Base-by-base conservation (phyloP, 768 basidiomycete genomes). In the Boletus fagicola region DNA sequence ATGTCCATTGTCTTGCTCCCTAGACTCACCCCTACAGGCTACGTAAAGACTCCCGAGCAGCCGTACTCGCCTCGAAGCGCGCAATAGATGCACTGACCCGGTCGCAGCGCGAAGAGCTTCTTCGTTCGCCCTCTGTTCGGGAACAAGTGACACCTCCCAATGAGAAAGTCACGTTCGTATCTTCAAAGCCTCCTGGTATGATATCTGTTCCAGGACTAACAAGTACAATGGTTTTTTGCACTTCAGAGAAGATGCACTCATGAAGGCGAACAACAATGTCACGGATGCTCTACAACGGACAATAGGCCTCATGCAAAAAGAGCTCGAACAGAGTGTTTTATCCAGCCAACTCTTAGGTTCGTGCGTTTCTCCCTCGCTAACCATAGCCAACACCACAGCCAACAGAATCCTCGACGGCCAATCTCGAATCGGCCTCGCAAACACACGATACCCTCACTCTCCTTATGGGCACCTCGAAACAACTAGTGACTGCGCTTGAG, bases 241-340 rank as follows among this genome's bases (percentile, higher is more conserved):
- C 28, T 42, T 49, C 46, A 89, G 87, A 9, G 93, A 94, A 61
- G 94, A 97, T 62, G 80, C 81, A 0, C 80, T 99, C 13, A 94
- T 94, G 87, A 85, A 85, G 61, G 86, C 92, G n/a, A 92, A 87
- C 54, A 82, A 89, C 59, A 83, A 94, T 59, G 92, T 99, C 11
- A 98, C 95, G 1, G 88, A 90, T 22, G 85, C 92, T 4, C 77
- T 98, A 10, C 85, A 91, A 47, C 83, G 94, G 36, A 98, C 95
- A 4, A 81, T 93, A 38, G 79, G 76, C 13, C 75, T 93, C 5
- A 92, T 99, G 92, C 92, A 96, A 73, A 84, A 83, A 40, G 97
- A 98, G 66, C 84, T 99, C 3, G 92, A 98, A 66, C 83, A 86
- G 24, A 94, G 92, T 0, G 91, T 95, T 7, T 79, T 96, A 49